Conservation (phyloP, 2,329 filamentous ascomycete species). For the Aspergillus awamori region DNA sequence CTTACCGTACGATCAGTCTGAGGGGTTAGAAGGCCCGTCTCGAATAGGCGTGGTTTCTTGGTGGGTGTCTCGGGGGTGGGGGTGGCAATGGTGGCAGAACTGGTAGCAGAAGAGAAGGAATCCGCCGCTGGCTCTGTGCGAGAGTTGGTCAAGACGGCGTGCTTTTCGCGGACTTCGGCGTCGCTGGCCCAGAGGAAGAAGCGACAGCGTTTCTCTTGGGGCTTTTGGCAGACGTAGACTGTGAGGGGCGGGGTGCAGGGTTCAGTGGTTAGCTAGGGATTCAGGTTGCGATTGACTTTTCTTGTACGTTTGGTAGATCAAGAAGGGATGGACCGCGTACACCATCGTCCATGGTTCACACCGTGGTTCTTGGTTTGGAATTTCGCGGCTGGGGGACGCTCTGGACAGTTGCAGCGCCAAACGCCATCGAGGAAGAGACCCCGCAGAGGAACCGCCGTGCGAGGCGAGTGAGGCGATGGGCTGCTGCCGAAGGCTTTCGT, state of each 20-base stretch:
- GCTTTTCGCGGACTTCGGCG: conserved; percentile 57
- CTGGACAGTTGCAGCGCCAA: conserved; percentile 61
- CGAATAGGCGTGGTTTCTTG: conserved; percentile 12
- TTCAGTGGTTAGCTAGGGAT: not conserved
- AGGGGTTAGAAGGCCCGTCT: conserved; percentile 38
- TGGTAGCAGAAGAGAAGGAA: not conserved
- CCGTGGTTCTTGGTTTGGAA: conserved; percentile 62
- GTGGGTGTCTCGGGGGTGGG: conserved; percentile 31
- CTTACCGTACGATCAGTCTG: conserved; percentile 29
- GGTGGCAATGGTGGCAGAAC: not conserved
- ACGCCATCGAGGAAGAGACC: conserved; percentile 48
- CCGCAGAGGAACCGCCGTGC: conserved; percentile 28
- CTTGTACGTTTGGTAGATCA: not conserved
- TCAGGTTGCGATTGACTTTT: not conserved
- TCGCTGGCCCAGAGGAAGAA: conserved; percentile 67
- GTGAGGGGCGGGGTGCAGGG: not conserved
- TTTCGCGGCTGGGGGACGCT: conserved; percentile 56
- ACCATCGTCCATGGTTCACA: conserved; percentile 59
- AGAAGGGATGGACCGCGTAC: conserved; percentile 31
- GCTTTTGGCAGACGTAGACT: conserved; percentile 62
- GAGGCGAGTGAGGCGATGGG: conserved; percentile 21
- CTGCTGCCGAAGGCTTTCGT: conserved; percentile 17
- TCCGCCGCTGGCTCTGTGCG: conserved; percentile 45
- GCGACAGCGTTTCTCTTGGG: conserved; percentile 52
- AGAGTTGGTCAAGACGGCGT: conserved; percentile 53